Evolutionary conservation across 805 yeast species (phyloP), one percentile per base, ranked within the genome.

Genomic region (Yamadazyma scolyti): DNA sequence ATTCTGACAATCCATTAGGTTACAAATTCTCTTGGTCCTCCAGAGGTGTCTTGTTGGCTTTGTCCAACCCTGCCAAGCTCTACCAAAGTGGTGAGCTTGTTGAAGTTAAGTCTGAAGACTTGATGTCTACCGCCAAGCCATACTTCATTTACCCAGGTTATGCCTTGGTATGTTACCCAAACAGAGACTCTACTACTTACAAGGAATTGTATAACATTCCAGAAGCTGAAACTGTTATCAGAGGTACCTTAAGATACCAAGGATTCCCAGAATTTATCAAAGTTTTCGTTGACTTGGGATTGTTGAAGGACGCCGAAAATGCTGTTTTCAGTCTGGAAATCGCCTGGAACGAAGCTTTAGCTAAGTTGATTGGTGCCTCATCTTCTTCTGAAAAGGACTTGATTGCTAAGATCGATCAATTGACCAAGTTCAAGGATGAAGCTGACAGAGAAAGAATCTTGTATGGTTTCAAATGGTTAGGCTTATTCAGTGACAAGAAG

Each of bases 11-110:
- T 69, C 98, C 98, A 36, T 73, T 93, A 58, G 98, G 98, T 48
- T 93, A 93, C 79, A 93, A 93, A 73, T 93, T 93, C 68, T 89
- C 97, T 25, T 93, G 98, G 98, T 87, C 97, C 19, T 89, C 97
- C 21, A 81, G 98, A 66, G 98, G 98, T 66, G 97, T 93, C 24
- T 68, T 93, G 55, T 75, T 93, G 52, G 98, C 98, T 12, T 75
- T 93, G 57, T 82, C 96, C 75, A 94, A 93, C 72, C 68, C 82
- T 41, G 98, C 97, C 43, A 79, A 78, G 50, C 90, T 79, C 72
- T 90, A 81, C 77, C 68, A 82, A 65, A 81, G 87, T 54, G 97
- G 96, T 54, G 61, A 86, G 56, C 63, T 86, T 46, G 95, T 73
- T 38, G 74, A 78, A 27, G 80, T 93, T 53, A 71, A 75, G 36